A percentile compares a stretch with the other conserved stretches of the same genome.
phyloP scores from a whole-genome alignment of 2,329 filamentous ascomycete species.

The Fusarium irregulare region DNA sequence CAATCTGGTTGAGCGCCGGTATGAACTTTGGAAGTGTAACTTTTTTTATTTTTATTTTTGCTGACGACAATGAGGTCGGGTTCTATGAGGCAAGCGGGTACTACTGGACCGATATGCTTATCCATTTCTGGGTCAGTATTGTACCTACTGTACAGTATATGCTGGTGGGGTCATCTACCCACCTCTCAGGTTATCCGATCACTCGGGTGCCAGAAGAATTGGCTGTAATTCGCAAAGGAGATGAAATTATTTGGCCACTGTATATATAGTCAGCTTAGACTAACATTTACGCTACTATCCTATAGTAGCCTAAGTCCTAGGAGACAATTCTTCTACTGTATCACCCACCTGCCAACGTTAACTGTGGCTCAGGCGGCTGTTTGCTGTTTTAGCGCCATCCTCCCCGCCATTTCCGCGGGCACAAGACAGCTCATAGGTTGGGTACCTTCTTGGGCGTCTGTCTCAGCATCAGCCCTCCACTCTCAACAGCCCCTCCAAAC shows the following conservation, averaged over 20 bases:
- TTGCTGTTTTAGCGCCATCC: slow-evolving; percentile 24
- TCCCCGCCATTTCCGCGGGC: slow-evolving; percentile 33
- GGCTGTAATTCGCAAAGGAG: background rate
- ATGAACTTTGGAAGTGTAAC: slow-evolving; percentile 16
- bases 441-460: slow-evolving; percentile 17
- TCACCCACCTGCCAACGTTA: background rate
- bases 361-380: slow-evolving; percentile 7
- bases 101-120: background rate
- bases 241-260: background rate
- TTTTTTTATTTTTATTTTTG: slow-evolving; percentile 6
- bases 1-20: background rate
- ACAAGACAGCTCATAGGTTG: slow-evolving; percentile 9
- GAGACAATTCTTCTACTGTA: background rate
- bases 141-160: background rate
- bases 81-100: background rate
- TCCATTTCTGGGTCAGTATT: background rate
- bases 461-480: slow-evolving; percentile 24
- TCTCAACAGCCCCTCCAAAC: slow-evolving; percentile 33
- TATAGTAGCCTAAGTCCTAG: background rate
- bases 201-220: background rate
- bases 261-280: background rate
- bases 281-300: background rate
- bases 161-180: slow-evolving; percentile 30
- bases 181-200: background rate
- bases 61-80: background rate